These are phyloP conservation scores for Nannochloropsis salina DNA, from an alignment of 108 stramenopile genomes.

Conservation along the genomic window DNA sequence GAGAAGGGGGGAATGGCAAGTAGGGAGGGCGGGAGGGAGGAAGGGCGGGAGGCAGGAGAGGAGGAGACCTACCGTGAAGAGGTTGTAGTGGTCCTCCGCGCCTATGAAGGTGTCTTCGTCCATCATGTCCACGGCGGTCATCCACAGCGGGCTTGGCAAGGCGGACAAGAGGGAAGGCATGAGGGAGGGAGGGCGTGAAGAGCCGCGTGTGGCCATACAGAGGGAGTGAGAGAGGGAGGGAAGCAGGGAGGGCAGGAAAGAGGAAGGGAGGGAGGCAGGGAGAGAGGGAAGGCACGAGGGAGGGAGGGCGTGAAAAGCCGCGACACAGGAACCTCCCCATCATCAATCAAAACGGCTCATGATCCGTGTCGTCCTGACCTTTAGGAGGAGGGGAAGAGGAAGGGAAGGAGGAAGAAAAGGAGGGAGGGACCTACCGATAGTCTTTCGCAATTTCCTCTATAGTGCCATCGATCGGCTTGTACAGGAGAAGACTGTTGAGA, in stretches of 20 bases:
- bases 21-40: background rate
- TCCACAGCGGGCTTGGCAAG: conserved; percentile 56
- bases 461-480: conserved; percentile 20
- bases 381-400: too few species aligned
- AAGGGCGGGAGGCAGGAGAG: background rate
- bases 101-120: conserved; percentile 82
- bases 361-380: too few species aligned
- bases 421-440: background rate
- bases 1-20: background rate
- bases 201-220: background rate
- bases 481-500: background rate
- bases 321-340: too few species aligned
- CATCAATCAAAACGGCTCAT: too few species aligned
- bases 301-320: too few species aligned
- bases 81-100: conserved; percentile 81
- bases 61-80: conserved; percentile 65
- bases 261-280: background rate
- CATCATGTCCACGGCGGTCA: conserved; percentile 83
- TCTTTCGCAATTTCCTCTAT: conserved; percentile 18
- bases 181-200: background rate
- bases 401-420: too few species aligned
- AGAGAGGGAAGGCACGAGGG: too few species aligned
- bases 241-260: background rate
- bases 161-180: background rate
- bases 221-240: background rate